Evolutionary conservation across 2,329 filamentous ascomycete species (phyloP).

Genomic region (Phyllosticta citriasiana): DNA sequence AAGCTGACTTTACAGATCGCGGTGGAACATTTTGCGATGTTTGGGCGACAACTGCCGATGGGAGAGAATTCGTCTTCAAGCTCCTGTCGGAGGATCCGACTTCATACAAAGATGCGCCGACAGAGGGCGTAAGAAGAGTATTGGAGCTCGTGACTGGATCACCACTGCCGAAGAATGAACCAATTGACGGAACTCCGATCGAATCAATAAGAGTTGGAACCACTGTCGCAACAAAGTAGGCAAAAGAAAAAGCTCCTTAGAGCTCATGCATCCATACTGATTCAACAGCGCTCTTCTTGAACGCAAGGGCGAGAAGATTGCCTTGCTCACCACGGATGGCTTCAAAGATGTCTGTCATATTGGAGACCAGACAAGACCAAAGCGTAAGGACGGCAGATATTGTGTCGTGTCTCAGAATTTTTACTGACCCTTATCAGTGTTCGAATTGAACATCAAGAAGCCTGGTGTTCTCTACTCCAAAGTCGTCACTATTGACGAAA

Average conservation of each 20-base stretch:
- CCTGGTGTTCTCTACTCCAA: constrained; percentile 16
- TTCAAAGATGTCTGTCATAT: constrained; percentile 16
- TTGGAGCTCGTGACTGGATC: constrained; percentile 14
- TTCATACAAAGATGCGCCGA: constrained; percentile 24
- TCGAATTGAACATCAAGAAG: constrained; percentile 17
- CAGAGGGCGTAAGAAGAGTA: constrained; percentile 24
- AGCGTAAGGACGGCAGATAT: background rate
- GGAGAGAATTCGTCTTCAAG: constrained; percentile 18
- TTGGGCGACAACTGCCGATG: constrained; percentile 1
- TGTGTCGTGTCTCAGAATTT: background rate
- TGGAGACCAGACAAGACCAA: constrained; percentile 18
- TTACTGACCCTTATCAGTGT: constrained; percentile 5
- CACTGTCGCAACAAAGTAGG: constrained; percentile 17
- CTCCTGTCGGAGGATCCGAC: constrained; percentile 20
- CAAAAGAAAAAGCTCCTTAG: background rate
- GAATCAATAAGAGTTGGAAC: constrained; percentile 16
- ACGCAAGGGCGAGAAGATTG: constrained; percentile 12
- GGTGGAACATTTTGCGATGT: constrained; percentile 10
- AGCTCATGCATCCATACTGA: background rate
- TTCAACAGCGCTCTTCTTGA: constrained; percentile 18
- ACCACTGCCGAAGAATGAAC: constrained; percentile 15
- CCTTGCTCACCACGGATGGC: constrained; percentile 15
- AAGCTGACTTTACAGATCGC: background rate
- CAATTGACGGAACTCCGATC: constrained; percentile 16
- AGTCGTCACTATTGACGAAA: constrained; percentile 17